Evolutionary conservation across 352 stramenopile species (phyloP), one percentile per base, ranked within the genome.

Genomic region (Globisporangium solare): DNA sequence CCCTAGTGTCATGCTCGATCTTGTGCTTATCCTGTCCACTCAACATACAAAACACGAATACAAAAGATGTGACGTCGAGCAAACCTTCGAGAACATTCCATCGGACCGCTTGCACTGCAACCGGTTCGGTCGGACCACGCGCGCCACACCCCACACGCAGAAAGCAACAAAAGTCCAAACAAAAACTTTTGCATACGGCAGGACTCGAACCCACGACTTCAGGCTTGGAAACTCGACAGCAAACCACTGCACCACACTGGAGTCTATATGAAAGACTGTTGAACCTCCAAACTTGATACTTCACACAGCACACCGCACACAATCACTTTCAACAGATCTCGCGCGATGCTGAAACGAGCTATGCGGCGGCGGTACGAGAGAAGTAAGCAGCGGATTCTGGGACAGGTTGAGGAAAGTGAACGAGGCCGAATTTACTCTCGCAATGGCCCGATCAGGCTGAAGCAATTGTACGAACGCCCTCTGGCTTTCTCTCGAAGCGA

Each of bases 401-500:
- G 73, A 35, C 51, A 61, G 3, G 77, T 80, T 6, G 64, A 75
- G 18, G 79, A 85, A 45, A 87, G 75, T 50, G 79, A 88, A 22
- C 74, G 76, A 2, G 67, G 76, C 49, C 68, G 76, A 6, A 68
- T 82, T 11, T 88, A 85, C 57, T 86, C 76, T 0, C 66, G 69
- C 11, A 80, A 60, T 41, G 63, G 61, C 15, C 75, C 74, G 0
- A 69, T 74, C 21, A 71, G 79, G n/a, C 55, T 89, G 0, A 75
- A 84, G 51, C 64, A 76, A 27, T 51, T 71, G 2, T 74, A 73
- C 54, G 47, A 64, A 4, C 60, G 51, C 0, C 46, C 59, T 6
- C 61, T 88, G 8, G 54, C 63, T 11, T 64, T 87, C 15, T 80
- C 76, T 0, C 52, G 58, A 17, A 88, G 76, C 10, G 79, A 89